Evolutionary conservation across 1,284 basidiomycete genomes (phyloP), one percentile per base, ranked within the genome.

Genomic region (Taiwanofungus camphoratus): DNA sequence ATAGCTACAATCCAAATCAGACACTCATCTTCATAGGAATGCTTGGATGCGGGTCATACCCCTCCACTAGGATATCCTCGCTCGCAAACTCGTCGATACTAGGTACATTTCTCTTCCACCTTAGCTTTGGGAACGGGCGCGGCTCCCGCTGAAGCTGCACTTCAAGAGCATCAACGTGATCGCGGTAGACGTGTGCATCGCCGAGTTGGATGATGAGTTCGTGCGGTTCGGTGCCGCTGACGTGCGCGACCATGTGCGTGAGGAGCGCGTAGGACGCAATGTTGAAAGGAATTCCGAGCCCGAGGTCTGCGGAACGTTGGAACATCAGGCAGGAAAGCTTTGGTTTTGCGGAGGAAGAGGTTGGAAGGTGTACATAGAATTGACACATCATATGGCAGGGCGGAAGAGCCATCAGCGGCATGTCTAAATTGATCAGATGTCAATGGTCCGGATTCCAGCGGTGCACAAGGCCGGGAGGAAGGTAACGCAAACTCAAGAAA

Each of bases 11-110:
- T n/a, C n/a, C n/a, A n/a, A n/a, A n/a, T 48, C 72, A 92, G 30
- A 96, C 91, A 62, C 91, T 94, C 95, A 98, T 98, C 72, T 93
- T 93, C 95, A 99, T 98, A 41, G 89, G 74, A 57, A 99, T 92
- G 53, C 79, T 77, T 5, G 85, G 84, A 61, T 92, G 79, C 9
- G 90, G 88, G 50, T 87, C 76, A 61, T 99, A 99, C 1, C 86
- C 87, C 46, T 88, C 82, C 7, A 99, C 79, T 33, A 84, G 73
- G 49, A 99, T 83, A 63, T 99, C 93, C 16, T 81, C 81, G 39
- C 74, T 77, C 45, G 66, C 73, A 62, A 97, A 95, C 30, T 83
- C 84, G 62, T 97, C 93, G 36, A 98, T 92, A 52, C 86, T 79
- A 29, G 71, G 66, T 11, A 73, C 71, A 16, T 79, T 70, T 44